These are phyloP conservation scores for Volvox africanus DNA, from an alignment of 139 green algal genomes.

Conservation along the genomic window DNA sequence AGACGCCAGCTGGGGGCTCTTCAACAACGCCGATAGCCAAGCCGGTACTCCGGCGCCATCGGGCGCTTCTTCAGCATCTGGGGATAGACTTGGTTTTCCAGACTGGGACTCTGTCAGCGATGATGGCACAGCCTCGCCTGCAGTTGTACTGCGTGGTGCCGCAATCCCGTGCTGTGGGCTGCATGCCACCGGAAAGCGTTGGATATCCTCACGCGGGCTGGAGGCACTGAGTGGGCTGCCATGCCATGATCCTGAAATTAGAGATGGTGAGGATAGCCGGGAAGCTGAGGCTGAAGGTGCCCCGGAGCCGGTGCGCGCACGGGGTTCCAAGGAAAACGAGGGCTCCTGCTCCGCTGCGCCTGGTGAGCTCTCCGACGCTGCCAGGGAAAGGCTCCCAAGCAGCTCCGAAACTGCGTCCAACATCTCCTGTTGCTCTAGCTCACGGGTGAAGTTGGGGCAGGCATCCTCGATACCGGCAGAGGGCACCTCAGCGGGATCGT, in stretches of 20 bases:
- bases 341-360: neutral
- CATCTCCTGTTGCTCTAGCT: slow-evolving; percentile 34
- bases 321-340: neutral
- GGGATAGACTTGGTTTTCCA: too few species aligned
- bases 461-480: neutral
- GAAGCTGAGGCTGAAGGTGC: neutral
- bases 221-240: neutral
- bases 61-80: too few species aligned
- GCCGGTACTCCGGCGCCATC: neutral
- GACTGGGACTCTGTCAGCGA: too few species aligned
- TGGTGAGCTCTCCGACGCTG: neutral
- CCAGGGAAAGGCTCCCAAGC: neutral
- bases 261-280: neutral
- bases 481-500: slow-evolving; percentile 22
- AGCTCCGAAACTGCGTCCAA: slow-evolving; percentile 1
- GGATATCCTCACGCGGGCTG: neutral
- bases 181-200: too few species aligned
- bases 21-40: neutral
- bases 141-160: too few species aligned
- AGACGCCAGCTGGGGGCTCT: neutral
- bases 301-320: neutral
- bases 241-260: neutral
- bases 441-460: slow-evolving; percentile 38
- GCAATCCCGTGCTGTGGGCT: too few species aligned
- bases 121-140: too few species aligned